Evolutionary conservation across 345 rosid genomes (phyloP), one percentile per base, ranked within the genome.

Genomic region (Syzygium aromaticum): DNA sequence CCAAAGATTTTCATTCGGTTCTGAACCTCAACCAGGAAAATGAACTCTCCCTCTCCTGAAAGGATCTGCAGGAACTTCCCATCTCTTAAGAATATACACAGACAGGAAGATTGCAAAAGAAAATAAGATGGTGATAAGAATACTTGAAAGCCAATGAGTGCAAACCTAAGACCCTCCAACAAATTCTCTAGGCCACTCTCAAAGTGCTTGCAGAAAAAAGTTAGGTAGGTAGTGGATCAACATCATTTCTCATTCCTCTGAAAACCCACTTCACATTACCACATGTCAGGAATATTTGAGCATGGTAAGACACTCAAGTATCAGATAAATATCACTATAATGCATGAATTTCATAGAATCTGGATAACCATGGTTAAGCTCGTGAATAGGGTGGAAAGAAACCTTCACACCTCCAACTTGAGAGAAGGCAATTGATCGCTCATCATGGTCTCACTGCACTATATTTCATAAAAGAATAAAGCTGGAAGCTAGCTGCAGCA

Each of bases 31-130:
- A 73, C 82, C 49, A 73, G 82, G 49, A 38, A 19, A 11, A 10
- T 22, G 14, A 73, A 73, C 82, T 0, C 82, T 73, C 49, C 6
- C 49, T 0, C 82, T 73, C 0, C 0, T 38, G 27, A 49, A 49
- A 73, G 49, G 82, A 73, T 19, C 49, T 67, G 82, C 82, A 67
- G 78, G 78, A 67, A 67, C 49, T 67, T 33, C 21, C 80, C 80
- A 73, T 33, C 80, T 33, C 23, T 16, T 22, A 33, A 33, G 17
- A 8, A 73, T 40, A 33, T 17, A 73, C 80, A 33, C 23, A 5
- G 49, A 46, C 25, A 73, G 0, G 0, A 33, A 73, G 25, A 73
- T 73, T 17, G 80, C 49, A 33, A 33, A 33, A 33, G 7, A 33
- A 61, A 61, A n/a, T n/a, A n/a, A 15, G 46, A 5, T 8, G 13